A percentile compares a stretch with the other conserved stretches of the same genome.
Conservation (phyloP, 2,329 filamentous ascomycete species). For the Xylaria sp. region DNA sequence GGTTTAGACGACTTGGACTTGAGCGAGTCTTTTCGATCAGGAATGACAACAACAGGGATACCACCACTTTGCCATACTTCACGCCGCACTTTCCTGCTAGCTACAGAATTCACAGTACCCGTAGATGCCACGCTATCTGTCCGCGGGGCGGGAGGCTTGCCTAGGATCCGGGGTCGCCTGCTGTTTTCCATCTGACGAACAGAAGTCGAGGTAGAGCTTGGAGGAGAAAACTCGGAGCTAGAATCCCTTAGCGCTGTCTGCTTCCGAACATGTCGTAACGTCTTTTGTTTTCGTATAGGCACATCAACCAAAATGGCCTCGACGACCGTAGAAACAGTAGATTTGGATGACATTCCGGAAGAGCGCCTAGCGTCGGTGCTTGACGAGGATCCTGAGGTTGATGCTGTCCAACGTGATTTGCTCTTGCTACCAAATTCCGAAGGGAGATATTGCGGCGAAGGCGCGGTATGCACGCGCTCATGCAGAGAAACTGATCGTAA, state of each 20-base stretch:
- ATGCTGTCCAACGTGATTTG: conserved; percentile 40
- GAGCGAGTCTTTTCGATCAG: conserved; percentile 61
- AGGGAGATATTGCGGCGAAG: conserved; percentile 42
- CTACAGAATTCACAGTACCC: conserved; percentile 54
- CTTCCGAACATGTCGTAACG: conserved; percentile 67
- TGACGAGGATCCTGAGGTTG: conserved; percentile 47
- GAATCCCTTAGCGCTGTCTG: conserved; percentile 50
- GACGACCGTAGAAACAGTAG: conserved; percentile 61
- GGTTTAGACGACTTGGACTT: conserved; percentile 51
- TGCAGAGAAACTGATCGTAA: conserved; percentile 54
- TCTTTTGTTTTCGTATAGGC: conserved; percentile 55
- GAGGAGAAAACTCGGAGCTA: conserved; percentile 47
- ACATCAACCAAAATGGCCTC: conserved; percentile 63
- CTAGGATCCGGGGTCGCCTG: conserved; percentile 40
- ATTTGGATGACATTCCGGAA: conserved; percentile 61
- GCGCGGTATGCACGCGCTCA: conserved; percentile 47
- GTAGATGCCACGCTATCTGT: conserved; percentile 57
- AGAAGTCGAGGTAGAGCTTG: conserved; percentile 52
- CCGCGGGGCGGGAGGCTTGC: conserved; percentile 40
- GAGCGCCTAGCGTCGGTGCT: conserved; percentile 54
- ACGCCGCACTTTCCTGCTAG: conserved; percentile 61
- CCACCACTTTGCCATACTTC: conserved; percentile 64
- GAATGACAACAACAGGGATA: conserved; percentile 68
- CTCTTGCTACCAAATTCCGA: conserved; percentile 37
- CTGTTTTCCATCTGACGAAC: conserved; percentile 41